Base-by-base conservation (phyloP, 352 stramenopile species). In the Discostella stelligera region DNA sequence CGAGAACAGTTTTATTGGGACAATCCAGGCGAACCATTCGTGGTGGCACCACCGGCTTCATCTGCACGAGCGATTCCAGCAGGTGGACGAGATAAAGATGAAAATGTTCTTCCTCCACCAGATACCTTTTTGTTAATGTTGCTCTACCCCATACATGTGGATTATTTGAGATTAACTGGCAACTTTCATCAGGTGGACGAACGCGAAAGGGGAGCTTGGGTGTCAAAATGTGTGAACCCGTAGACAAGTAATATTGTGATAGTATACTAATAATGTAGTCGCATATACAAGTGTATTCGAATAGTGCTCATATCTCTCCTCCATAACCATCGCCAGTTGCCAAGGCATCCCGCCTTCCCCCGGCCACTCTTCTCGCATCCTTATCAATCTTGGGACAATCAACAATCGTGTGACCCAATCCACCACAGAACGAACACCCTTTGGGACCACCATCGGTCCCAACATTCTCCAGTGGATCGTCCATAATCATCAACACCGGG, bases 311-410 rank as follows among this genome's bases (percentile, higher is more conserved):
- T 66, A 83, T 79, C 60, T 99, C 96, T 72, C 96, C 96, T 27
- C 96, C 96, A 74, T 98, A 98, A 49, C 95, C 95, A 68, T 95
- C 95, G 21, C 94, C 96, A 46, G 79, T 85, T 1, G 83, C 84
- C 52, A 99, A 86, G 46, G 95, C 96, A 91, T 99, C 96, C 66
- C 94, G 96, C 30, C 95, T 93, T 13, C 95, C 95, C 6, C 95
- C 94, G 25, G 94, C 94, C 44, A 98, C 94, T 79, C 98, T 96
- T 71, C 95, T 93, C 20, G 96, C 96, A 86, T 98, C 96, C 30
- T 98, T 97, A 75, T 99, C 96, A 79, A 99, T 96, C 87, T 99
- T 99, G 0, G 97, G 97, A 94, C 97, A 99, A 76, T 98, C 94
- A 0, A 97, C 98, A 81, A 99, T 98, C 23, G 95, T 95, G 78